Evolutionary conservation across 73 alveolate genomes (phyloP).

Genomic region (Tetrahymena malaccensis): DNA sequence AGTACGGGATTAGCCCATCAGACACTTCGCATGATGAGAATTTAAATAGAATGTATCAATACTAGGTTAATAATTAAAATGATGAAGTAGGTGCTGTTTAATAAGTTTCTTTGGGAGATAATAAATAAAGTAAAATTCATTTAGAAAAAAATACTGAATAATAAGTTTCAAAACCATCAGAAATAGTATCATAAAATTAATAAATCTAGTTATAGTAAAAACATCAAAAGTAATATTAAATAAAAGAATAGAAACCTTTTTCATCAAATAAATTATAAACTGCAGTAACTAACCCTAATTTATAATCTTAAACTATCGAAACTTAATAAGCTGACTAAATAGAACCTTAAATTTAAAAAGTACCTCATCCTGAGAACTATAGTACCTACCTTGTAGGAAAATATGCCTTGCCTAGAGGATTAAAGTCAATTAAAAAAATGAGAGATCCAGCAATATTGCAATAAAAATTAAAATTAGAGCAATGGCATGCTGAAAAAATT

Average conservation of each 20-base stretch:
- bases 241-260: background rate
- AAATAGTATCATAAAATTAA: background rate
- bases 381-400: background rate
- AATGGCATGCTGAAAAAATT: background rate
- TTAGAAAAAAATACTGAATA: background rate
- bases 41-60: background rate
- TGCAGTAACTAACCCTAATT: background rate
- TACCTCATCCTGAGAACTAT: background rate
- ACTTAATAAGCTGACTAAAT: background rate
- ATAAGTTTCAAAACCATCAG: background rate
- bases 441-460: background rate
- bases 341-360: background rate
- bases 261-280: background rate
- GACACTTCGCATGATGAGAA: background rate
- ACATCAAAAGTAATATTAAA: background rate
- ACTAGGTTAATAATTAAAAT: background rate
- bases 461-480: background rate
- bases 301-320: background rate
- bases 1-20: background rate
- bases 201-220: too few relatives aligned
- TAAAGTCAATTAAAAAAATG: background rate
- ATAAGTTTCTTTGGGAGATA: background rate
- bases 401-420: background rate
- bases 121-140: background rate
- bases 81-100: background rate